A percentile compares a stretch with the other conserved stretches of the same genome.
These are phyloP conservation scores for Stagonosporopsis rhizophila DNA, from an alignment of 2,329 filamentous ascomycete species.

Conservation along the genomic window DNA sequence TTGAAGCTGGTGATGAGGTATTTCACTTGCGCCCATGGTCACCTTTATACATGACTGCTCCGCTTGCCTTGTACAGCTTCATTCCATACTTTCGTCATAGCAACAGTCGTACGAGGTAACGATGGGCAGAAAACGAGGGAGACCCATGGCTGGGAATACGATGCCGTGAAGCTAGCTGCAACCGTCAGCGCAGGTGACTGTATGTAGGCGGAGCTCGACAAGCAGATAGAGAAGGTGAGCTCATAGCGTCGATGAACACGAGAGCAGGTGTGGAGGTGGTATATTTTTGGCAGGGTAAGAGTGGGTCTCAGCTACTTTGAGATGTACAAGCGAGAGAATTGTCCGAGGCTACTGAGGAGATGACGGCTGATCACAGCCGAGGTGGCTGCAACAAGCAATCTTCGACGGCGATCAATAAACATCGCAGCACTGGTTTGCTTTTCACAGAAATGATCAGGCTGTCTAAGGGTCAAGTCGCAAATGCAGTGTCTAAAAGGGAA, in stretches of 20 bases:
- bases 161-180: slow-evolving; percentile 27
- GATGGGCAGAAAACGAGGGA: slow-evolving; percentile 30
- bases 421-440: slow-evolving; percentile 18
- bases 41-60: slow-evolving; percentile 39
- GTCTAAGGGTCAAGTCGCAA: slow-evolving; percentile 3
- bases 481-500: slow-evolving; percentile 8
- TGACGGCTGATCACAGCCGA: slow-evolving; percentile 37
- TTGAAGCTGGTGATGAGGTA: slow-evolving; percentile 27
- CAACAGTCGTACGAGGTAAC: slow-evolving; percentile 27
- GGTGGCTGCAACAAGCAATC: slow-evolving; percentile 30
- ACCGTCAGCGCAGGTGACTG: slow-evolving; percentile 39
- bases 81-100: slow-evolving; percentile 29
- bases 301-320: slow-evolving; percentile 29
- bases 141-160: slow-evolving; percentile 30
- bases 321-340: slow-evolving; percentile 35
- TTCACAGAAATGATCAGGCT: slow-evolving; percentile 17
- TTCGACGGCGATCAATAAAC: slow-evolving; percentile 42
- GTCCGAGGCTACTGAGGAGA: slow-evolving; percentile 33
- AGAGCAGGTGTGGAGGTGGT: slow-evolving; percentile 35
- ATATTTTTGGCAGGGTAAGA: slow-evolving; percentile 44
- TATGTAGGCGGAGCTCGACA: slow-evolving; percentile 23
- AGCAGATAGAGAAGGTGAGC: slow-evolving; percentile 36
- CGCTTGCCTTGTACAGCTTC: slow-evolving; percentile 22
- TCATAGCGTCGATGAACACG: slow-evolving; percentile 41
- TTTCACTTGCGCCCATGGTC: slow-evolving; percentile 13